Evolutionary conservation across 805 yeast species (phyloP).

Genomic region (Priceomyces fermenticarens): DNA sequence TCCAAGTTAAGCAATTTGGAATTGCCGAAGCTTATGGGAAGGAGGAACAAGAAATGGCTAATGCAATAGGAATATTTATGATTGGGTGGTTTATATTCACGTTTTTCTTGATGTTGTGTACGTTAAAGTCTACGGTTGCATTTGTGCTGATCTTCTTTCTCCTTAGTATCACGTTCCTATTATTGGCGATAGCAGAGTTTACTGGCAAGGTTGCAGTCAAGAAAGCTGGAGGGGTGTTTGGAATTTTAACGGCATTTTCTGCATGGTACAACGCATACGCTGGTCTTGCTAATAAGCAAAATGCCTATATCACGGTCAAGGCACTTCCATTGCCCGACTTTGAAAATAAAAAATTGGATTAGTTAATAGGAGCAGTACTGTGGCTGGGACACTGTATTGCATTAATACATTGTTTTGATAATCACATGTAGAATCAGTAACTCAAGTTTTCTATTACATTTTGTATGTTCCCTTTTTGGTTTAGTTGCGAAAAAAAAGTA

Average conservation of each 20-base stretch:
- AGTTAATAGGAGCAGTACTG: too few relatives aligned
- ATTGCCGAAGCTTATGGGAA: conserved; percentile 33
- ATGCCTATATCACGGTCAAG: conserved; percentile 53
- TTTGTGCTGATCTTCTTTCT: conserved; percentile 41
- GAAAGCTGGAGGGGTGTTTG: conserved; percentile 43
- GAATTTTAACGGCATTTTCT: conserved; percentile 37
- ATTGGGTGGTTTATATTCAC: conserved; percentile 45
- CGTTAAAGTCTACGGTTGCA: conserved; percentile 42
- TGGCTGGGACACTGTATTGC: too few relatives aligned
- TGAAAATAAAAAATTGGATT: conserved; percentile 2
- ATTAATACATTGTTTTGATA: conserved; percentile 1
- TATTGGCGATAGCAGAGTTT: conserved; percentile 39
- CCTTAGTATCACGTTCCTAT: conserved; percentile 38
- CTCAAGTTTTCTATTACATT: too few relatives aligned
- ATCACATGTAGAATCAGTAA: too few relatives aligned
- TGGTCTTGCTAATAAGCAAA: conserved; percentile 55
- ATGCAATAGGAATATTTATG: conserved; percentile 38
- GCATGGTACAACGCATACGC: conserved; percentile 49
- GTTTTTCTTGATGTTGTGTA: conserved; percentile 38
- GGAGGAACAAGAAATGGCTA: conserved; percentile 19
- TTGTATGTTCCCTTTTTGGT: too few relatives aligned
- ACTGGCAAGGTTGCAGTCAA: conserved; percentile 24
- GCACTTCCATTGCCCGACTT: conserved; percentile 51
- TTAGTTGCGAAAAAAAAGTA: conserved; percentile 16
- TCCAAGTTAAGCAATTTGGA: conserved; percentile 39